A percentile compares a stretch with the other conserved stretches of the same genome.
Conservation (phyloP, 176 grass and related monocot species). For the Ampelocalamus luodianensis region DNA sequence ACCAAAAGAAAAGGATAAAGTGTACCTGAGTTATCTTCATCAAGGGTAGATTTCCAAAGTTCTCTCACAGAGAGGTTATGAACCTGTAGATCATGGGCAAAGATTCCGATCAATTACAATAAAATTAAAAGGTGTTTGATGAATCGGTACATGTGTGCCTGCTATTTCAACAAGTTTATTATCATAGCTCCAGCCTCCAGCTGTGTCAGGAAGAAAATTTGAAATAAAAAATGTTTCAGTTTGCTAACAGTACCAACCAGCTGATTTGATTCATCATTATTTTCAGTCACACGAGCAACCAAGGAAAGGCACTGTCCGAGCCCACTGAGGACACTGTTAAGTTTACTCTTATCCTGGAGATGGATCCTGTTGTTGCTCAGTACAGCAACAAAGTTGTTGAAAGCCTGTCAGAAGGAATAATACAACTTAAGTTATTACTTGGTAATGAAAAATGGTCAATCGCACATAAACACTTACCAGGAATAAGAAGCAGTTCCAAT, state of each 20-base stretch:
- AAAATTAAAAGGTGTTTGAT: constrained; percentile 15
- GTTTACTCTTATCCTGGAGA: constrained; percentile 89
- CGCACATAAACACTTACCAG: constrained; percentile 12
- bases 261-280: constrained; percentile 46
- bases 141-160: neutral
- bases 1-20: neutral
- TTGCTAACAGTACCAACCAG: constrained; percentile 55
- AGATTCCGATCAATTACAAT: constrained; percentile 16
- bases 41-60: constrained; percentile 45
- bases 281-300: constrained; percentile 46
- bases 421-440: constrained; percentile 43
- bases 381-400: constrained; percentile 77
- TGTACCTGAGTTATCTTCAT: constrained; percentile 37
- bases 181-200: neutral
- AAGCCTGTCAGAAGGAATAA: constrained; percentile 56
- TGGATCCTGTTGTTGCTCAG: constrained; percentile 78
- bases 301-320: constrained; percentile 81
- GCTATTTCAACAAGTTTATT: constrained; percentile 12
- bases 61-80: constrained; percentile 10
- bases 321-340: constrained; percentile 81
- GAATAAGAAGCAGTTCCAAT: neutral
- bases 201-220: neutral
- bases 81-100: constrained; percentile 36
- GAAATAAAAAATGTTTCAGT: neutral
- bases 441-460: constrained; percentile 23